A percentile compares a stretch with the other conserved stretches of the same genome.
Conservation (phyloP, 768 basidiomycete species). For the Tulasnella sp. region DNA sequence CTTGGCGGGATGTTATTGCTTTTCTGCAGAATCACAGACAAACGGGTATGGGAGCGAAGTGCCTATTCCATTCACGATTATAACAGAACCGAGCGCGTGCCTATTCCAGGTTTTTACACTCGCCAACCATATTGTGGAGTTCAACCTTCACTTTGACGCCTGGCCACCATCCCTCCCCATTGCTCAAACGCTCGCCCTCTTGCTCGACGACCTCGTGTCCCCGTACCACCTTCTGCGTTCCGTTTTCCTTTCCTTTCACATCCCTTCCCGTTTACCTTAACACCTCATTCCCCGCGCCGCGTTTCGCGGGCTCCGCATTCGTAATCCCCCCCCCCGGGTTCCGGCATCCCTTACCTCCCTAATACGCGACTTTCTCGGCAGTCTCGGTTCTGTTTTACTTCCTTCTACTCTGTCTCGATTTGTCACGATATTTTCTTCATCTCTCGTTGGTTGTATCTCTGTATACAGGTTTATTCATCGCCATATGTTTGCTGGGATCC, state of each 20-base stretch:
- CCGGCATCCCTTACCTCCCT: background rate
- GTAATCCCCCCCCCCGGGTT: background rate
- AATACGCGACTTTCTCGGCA: background rate
- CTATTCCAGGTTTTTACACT: background rate
- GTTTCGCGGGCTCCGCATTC: background rate
- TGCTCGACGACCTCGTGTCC: background rate
- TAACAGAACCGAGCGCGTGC: constrained; percentile 3
- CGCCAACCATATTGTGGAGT: background rate
- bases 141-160: background rate
- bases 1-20: background rate
- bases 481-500: background rate
- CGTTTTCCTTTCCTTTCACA: background rate
- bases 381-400: background rate
- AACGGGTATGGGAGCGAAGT: background rate
- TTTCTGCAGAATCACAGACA: background rate
- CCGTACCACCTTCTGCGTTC: background rate
- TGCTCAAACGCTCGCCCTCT: background rate
- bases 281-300: background rate
- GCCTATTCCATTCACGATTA: background rate
- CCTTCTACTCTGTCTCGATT: background rate
- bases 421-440: background rate
- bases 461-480: constrained; percentile 10
- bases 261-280: background rate
- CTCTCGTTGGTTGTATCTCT: background rate
- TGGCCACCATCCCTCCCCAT: background rate